Percentiles rank a stretch among this genome's conserved stretches.
Conservation (phyloP, 2,329 filamentous ascomycete species). For the Colletotrichum liaoningense region DNA sequence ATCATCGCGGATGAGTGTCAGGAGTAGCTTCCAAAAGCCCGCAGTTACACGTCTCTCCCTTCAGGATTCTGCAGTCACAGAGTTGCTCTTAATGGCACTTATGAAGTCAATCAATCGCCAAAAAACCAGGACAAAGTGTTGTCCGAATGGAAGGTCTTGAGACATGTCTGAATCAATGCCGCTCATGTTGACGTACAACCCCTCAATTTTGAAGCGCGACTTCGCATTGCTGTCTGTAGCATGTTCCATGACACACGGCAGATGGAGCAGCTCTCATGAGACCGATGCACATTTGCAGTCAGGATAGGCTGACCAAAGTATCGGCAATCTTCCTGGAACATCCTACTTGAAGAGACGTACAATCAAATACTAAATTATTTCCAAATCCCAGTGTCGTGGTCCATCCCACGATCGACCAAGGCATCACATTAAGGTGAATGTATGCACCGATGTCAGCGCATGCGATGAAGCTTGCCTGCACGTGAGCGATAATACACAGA, state of each 20-base stretch:
- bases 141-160: neutral
- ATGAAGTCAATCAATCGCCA: neutral
- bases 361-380: neutral
- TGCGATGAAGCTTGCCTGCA: neutral
- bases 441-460: no score
- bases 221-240: neutral
- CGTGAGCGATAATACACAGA: neutral
- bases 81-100: neutral
- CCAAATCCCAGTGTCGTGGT: neutral
- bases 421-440: neutral
- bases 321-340: neutral
- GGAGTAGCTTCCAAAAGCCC: no score
- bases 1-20: no score
- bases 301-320: neutral
- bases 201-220: neutral
- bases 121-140: neutral
- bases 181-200: neutral
- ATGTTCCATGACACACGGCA: neutral
- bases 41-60: neutral
- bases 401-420: neutral
- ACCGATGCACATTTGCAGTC: neutral
- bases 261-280: neutral
- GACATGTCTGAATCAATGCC: neutral
- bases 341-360: neutral
- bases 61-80: no score